phyloP scores from a whole-genome alignment of 345 rosid species.

The Hibiscus tridactylites region DNA sequence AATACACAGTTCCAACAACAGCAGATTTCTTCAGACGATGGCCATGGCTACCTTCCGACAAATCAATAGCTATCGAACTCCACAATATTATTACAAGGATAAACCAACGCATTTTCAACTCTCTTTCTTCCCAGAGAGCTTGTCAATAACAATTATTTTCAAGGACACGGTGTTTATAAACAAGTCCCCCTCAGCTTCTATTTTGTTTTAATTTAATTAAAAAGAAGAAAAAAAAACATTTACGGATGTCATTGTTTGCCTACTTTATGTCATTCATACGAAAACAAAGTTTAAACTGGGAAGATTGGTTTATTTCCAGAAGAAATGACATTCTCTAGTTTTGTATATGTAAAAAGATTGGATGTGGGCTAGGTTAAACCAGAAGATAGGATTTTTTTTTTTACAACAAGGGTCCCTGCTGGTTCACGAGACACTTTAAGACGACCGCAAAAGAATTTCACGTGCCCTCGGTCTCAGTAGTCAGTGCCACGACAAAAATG shows the following conservation, averaged over 20 bases:
- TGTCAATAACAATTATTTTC: not conserved
- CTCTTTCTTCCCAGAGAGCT: not conserved
- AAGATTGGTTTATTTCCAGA: too few relatives aligned
- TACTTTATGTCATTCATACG: too few relatives aligned
- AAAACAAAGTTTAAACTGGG: too few relatives aligned
- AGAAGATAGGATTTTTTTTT: not conserved
- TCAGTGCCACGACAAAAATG: not conserved
- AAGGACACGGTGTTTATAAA: not conserved
- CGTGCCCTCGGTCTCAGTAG: not conserved
- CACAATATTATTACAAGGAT: slow-evolving; percentile 20
- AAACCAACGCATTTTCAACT: slow-evolving; percentile 29
- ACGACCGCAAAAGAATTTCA: slow-evolving; percentile 18
- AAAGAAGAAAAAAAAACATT: too few relatives aligned
- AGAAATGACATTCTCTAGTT: not conserved
- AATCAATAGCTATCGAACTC: not conserved
- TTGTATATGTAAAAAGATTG: not conserved
- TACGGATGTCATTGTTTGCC: too few relatives aligned
- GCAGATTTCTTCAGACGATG: slow-evolving; percentile 31
- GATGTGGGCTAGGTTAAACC: not conserved
- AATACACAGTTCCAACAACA: slow-evolving; percentile 74
- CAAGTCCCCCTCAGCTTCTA: too few relatives aligned
- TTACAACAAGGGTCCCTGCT: slow-evolving; percentile 15
- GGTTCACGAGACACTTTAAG: slow-evolving; percentile 33
- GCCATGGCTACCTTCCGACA: slow-evolving; percentile 23
- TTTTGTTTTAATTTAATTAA: too few relatives aligned